Conservation (phyloP, 257 asterid species). For the Solanum piurae region DNA sequence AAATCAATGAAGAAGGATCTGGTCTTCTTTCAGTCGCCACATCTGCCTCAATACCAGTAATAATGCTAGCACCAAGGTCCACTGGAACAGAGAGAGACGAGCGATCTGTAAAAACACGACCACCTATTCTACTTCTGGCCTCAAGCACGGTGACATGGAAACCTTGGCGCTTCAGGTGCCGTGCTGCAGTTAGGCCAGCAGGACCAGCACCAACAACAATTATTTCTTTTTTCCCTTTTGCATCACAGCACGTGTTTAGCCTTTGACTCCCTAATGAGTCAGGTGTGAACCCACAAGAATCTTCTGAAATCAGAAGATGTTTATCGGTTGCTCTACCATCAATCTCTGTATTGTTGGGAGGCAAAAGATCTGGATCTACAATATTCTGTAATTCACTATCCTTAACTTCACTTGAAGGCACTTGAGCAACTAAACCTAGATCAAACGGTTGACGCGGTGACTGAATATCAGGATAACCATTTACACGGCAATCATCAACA, state of each 20-base stretch:
- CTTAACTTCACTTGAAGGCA: constrained; percentile 27
- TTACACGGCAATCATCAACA: constrained; percentile 22
- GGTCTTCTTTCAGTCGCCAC: constrained; percentile 97
- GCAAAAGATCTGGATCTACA: constrained; percentile 16
- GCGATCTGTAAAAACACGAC: constrained; percentile 89
- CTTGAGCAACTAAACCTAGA: constrained; percentile 1
- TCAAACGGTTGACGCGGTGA: neutral
- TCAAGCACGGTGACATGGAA: constrained; percentile 72
- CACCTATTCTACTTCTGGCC: constrained; percentile 94
- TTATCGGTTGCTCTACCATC: constrained; percentile 16
- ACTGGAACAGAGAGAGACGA: constrained; percentile 93
- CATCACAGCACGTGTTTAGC: constrained; percentile 18
- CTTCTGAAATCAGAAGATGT: constrained; percentile 22
- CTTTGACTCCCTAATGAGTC: constrained; percentile 8
- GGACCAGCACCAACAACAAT: constrained; percentile 97
- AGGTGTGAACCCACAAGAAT: constrained; percentile 13
- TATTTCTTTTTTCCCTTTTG: constrained; percentile 38
- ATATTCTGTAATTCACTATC: constrained; percentile 16
- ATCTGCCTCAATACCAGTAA: constrained; percentile 98
- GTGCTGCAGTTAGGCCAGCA: constrained; percentile 97
- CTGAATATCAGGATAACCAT: constrained; percentile 24
- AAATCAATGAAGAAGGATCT: constrained; percentile 90
- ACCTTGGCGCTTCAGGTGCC: constrained; percentile 96
- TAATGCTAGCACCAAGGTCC: constrained; percentile 99
- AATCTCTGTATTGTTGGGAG: constrained; percentile 11